phyloP scores from a whole-genome alignment of 257 asterid genomes.

The Gardenia jasminoides region DNA sequence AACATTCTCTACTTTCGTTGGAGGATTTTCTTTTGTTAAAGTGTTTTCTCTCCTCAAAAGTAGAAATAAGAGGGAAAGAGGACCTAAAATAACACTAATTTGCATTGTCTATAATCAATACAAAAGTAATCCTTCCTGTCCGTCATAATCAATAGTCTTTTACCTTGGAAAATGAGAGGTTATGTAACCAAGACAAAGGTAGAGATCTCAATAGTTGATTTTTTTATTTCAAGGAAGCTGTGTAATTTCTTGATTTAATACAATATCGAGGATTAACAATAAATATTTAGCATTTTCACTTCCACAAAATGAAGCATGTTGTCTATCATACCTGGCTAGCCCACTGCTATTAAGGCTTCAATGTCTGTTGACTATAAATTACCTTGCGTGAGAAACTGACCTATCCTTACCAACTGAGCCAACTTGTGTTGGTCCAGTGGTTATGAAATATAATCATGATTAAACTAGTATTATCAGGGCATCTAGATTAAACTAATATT shows the following conservation, averaged over 20 bases:
- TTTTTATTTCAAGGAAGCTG: background rate
- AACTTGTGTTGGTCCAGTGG: no score
- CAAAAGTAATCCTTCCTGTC: background rate
- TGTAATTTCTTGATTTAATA: background rate
- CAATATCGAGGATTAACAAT: background rate
- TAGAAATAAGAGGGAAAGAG: background rate
- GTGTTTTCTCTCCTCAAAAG: background rate
- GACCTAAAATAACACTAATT: background rate
- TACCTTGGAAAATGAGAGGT: background rate
- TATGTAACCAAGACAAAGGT: background rate
- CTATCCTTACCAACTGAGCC: no score
- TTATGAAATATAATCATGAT: background rate
- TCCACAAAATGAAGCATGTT: no score
- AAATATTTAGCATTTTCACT: no score
- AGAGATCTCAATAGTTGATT: background rate
- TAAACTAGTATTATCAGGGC: background rate
- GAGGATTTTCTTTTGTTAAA: background rate
- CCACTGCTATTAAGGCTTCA: no score
- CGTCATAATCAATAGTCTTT: background rate
- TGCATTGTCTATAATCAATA: background rate
- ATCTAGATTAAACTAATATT: background rate
- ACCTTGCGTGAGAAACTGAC: no score
- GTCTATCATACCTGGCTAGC: no score
- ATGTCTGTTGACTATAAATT: no score
- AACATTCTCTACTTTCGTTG: background rate